phyloP scores from a whole-genome alignment of 352 stramenopile genomes.

The Pythium dissimile region DNA sequence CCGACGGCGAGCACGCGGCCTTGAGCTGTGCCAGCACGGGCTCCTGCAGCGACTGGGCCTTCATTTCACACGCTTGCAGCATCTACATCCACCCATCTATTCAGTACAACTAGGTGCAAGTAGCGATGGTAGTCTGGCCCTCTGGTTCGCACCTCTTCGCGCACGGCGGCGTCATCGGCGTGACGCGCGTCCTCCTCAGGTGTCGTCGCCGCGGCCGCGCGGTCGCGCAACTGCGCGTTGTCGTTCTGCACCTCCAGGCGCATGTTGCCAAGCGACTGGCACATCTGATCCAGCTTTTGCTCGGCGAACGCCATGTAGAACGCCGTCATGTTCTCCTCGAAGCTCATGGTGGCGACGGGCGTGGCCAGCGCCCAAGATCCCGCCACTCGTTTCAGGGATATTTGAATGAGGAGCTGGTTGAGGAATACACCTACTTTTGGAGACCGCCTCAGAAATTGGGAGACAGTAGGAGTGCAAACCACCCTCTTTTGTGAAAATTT shows the following conservation, averaged over 20 bases:
- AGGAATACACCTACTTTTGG: constrained; percentile 6
- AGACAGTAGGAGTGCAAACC: neutral
- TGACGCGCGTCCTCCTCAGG: constrained; percentile 8
- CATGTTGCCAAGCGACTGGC: constrained; percentile 60
- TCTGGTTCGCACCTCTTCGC: constrained; percentile 40
- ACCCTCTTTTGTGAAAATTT: neutral
- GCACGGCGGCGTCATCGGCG: constrained; percentile 31
- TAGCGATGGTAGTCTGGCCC: too few species aligned
- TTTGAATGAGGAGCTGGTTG: neutral
- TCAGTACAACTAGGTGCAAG: too few species aligned
- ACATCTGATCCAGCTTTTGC: constrained; percentile 62
- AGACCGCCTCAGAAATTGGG: too few species aligned
- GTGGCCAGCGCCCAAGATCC: neutral
- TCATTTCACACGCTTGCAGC: constrained; percentile 68
- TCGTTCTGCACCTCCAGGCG: constrained; percentile 34
- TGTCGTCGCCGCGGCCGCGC: constrained; percentile 11
- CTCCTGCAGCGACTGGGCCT: constrained; percentile 42
- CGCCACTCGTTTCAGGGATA: neutral
- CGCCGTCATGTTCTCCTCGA: constrained; percentile 74
- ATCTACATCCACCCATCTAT: constrained; percentile 47
- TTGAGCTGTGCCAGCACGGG: constrained; percentile 42
- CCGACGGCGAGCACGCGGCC: constrained; percentile 30
- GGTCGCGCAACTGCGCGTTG: constrained; percentile 22
- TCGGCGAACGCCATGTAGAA: constrained; percentile 84
- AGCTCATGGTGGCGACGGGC: constrained; percentile 38